These are phyloP conservation scores for Adansonia gregorii DNA, from an alignment of 441 rosid genomes.

Conservation along the genomic window DNA sequence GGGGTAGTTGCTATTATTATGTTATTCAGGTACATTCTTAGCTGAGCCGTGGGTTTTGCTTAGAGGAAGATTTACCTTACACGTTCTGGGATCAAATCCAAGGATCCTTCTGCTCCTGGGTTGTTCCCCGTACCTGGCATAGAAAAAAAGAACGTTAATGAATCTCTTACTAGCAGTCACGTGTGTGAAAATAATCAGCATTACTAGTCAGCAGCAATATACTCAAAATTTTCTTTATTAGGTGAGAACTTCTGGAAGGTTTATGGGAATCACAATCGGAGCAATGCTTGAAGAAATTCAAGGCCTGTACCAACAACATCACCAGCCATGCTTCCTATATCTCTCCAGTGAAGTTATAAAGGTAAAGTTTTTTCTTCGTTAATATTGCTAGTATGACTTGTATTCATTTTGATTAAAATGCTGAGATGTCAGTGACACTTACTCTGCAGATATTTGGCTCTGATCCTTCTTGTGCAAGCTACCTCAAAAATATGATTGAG, in stretches of 20 bases:
- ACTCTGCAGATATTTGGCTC: conserved; percentile 90
- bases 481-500: conserved; percentile 87
- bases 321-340: conserved; percentile 97
- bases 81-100: neutral
- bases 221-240: conserved; percentile 35
- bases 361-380: conserved; percentile 41
- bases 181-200: conserved; percentile 14
- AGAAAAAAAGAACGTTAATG: neutral
- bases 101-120: neutral
- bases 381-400: neutral
- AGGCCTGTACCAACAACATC: conserved; percentile 86
- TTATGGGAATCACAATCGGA: conserved; percentile 91
- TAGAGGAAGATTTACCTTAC: neutral
- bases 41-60: neutral
- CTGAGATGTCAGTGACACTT: conserved; percentile 30
- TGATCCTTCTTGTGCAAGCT: conserved; percentile 85
- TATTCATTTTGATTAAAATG: conserved; percentile 10
- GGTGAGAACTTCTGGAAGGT: conserved; percentile 98
- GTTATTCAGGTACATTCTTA: conserved; percentile 8
- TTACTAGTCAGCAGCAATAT: conserved; percentile 17
- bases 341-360: conserved; percentile 94
- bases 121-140: neutral
- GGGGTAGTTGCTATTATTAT: neutral
- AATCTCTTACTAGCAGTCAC: neutral
- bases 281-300: conserved; percentile 96